Evolutionary conservation across 306 rosid genomes (phyloP).

Genomic region (Prunus fruticosa): DNA sequence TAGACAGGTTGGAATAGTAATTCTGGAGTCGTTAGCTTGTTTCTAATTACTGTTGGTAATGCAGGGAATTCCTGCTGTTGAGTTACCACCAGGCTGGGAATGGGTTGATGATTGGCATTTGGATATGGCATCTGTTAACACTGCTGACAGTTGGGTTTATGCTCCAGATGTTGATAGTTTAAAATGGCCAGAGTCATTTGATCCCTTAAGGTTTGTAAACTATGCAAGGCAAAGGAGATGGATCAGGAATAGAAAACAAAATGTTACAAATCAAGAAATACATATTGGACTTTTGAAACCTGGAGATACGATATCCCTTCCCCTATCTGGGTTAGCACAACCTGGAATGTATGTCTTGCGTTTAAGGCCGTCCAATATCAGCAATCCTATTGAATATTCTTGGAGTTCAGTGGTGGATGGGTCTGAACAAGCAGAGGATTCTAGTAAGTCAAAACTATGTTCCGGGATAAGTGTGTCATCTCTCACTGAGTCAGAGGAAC

Average conservation of each 20-base stretch:
- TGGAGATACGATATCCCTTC: conserved; percentile 73
- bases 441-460: conserved; percentile 25
- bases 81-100: conserved; percentile 73
- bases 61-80: conserved; percentile 51
- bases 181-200: conserved; percentile 71
- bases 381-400: conserved; percentile 53
- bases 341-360: conserved; percentile 58
- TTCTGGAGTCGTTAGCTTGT: conserved; percentile 7
- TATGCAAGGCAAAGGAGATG: conserved; percentile 80
- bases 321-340: conserved; percentile 70
- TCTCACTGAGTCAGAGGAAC: conserved; percentile 77
- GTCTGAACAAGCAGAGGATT: conserved; percentile 45
- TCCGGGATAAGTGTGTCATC: conserved; percentile 66
- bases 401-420: conserved; percentile 77
- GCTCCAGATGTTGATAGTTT: conserved; percentile 70
- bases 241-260: conserved; percentile 66
- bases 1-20: conserved; percentile 12
- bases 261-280: conserved; percentile 46
- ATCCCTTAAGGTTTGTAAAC: conserved; percentile 41
- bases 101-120: conserved; percentile 94
- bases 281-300: conserved; percentile 75
- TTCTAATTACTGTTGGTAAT: conserved; percentile 16
- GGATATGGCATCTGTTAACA: conserved; percentile 50
- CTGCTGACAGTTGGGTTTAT: conserved; percentile 77
- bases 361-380: conserved; percentile 59